phyloP scores from a whole-genome alignment of 208 protist genomes.

The Trypanosoma caninum region DNA sequence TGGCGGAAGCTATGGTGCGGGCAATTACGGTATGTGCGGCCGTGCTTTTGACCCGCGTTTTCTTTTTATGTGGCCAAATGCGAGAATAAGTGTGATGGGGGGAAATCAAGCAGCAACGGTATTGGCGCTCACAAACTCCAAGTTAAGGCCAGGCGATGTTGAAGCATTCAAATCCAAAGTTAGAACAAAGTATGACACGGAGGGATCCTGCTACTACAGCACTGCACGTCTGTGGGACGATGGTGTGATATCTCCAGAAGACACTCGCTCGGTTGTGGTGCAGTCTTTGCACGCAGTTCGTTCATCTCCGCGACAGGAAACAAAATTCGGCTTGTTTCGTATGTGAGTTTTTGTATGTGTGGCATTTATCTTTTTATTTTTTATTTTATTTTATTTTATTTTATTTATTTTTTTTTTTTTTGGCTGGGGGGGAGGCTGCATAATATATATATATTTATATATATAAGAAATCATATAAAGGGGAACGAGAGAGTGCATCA shows the following conservation, averaged over 20 bases:
- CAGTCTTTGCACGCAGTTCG: constrained; percentile 72
- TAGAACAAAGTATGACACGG: constrained; percentile 88
- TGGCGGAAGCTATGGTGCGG: constrained; percentile 95
- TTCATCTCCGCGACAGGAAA: constrained; percentile 62
- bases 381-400: neutral
- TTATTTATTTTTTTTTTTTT: constrained; percentile 14
- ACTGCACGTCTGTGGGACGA: constrained; percentile 96
- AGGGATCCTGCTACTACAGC: constrained; percentile 93
- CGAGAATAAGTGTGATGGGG: constrained; percentile 96
- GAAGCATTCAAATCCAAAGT: constrained; percentile 68
- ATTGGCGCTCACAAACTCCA: constrained; percentile 73
- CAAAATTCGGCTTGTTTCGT: constrained; percentile 91
- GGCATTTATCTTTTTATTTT: neutral
- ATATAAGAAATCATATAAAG: no score
- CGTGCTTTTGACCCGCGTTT: constrained; percentile 87
- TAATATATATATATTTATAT: no score
- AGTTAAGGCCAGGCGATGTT: constrained; percentile 58
- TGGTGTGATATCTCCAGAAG: constrained; percentile 92
- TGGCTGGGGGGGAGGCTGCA: no score
- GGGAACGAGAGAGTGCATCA: no score
- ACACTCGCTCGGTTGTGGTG: constrained; percentile 85
- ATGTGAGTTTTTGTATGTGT: constrained; percentile 73
- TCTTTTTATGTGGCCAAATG: constrained; percentile 97
- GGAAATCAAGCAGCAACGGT: constrained; percentile 94
- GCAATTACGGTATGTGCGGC: constrained; percentile 98